A percentile compares a stretch with the other conserved stretches of the same genome.
Evolutionary conservation across 1,284 basidiomycete genomes (phyloP).

Genomic region (Cutaneotrichosporon spelunceum): DNA sequence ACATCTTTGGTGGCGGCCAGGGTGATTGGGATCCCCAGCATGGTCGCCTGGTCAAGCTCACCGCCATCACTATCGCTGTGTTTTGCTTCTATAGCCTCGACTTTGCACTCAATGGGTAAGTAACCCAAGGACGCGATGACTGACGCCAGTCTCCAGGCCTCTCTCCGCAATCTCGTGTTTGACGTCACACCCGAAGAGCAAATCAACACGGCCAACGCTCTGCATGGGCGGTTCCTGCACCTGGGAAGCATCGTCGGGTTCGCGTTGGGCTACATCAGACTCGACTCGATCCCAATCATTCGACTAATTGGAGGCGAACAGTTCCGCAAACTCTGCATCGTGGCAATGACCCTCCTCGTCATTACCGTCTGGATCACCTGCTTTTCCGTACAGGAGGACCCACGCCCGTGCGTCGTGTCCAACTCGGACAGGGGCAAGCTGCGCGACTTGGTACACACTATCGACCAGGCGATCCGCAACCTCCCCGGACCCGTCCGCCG

Average conservation of each 20-base stretch:
- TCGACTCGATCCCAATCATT: conserved; percentile 70
- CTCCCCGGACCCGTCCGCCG: conserved; percentile 77
- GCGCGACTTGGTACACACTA: conserved; percentile 68
- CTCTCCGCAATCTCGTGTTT: conserved; percentile 82
- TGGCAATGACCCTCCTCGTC: conserved; percentile 75
- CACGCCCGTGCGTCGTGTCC: conserved; percentile 55
- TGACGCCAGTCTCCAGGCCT: conserved; percentile 72
- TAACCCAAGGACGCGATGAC: conserved; percentile 1
- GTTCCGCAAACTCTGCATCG: conserved; percentile 90
- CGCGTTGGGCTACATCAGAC: conserved; percentile 84
- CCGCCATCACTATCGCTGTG: conserved; percentile 81
- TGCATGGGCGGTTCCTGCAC: conserved; percentile 93
- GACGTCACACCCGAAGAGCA: conserved; percentile 84
- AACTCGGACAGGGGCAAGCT: conserved; percentile 43
- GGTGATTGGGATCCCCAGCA: conserved; percentile 87
- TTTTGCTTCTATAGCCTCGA: conserved; percentile 88
- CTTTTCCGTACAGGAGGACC: conserved; percentile 71
- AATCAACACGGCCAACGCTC: conserved; percentile 90
- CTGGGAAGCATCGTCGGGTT: conserved; percentile 92
- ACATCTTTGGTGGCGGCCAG: conserved; percentile 68
- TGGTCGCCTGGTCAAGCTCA: conserved; percentile 60
- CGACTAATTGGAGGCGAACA: conserved; percentile 83
- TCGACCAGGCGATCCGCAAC: conserved; percentile 66
- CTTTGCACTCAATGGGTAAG: conserved; percentile 77
- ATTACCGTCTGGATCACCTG: conserved; percentile 84